Conservation (phyloP, 495 filamentous ascomycete genomes). For the Terfezia boudieri region DNA sequence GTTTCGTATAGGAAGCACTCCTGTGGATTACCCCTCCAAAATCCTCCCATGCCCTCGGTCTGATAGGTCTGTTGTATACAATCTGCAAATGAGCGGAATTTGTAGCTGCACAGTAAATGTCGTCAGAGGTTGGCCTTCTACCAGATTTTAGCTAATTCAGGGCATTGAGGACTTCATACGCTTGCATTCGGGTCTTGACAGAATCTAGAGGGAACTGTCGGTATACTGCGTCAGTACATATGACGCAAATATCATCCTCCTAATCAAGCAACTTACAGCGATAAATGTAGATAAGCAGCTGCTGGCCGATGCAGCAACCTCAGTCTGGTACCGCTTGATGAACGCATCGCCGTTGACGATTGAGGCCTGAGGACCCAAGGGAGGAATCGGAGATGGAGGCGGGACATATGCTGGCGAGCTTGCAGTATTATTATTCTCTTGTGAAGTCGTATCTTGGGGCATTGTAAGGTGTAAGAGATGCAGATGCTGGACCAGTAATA, state of each 20-base stretch:
- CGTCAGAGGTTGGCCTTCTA: neutral
- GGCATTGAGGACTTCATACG: slow-evolving; percentile 20
- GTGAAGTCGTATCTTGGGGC: neutral
- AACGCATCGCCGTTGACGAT: slow-evolving; percentile 23
- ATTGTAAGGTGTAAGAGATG: neutral
- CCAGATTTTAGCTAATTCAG: too few species aligned
- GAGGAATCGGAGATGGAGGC: neutral
- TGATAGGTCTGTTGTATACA: slow-evolving; percentile 52
- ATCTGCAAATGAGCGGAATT: slow-evolving; percentile 42
- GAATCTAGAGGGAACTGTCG: slow-evolving; percentile 59
- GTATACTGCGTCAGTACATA: too few species aligned
- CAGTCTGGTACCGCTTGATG: slow-evolving; percentile 54
- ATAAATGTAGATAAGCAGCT: slow-evolving; percentile 51
- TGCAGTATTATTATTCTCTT: neutral
- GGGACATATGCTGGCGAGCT: neutral
- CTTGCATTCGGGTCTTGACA: slow-evolving; percentile 69
- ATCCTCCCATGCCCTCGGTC: slow-evolving; percentile 47
- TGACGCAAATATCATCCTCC: too few species aligned
- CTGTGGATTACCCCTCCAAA: slow-evolving; percentile 43
- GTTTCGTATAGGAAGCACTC: slow-evolving; percentile 1
- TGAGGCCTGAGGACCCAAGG: too few species aligned
- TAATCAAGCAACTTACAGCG: slow-evolving; percentile 26
- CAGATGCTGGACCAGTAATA: neutral
- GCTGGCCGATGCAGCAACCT: slow-evolving; percentile 50
- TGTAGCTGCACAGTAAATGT: slow-evolving; percentile 29